A percentile compares a stretch with the other conserved stretches of the same genome.
These are phyloP conservation scores for Plectosphaerella plurivora DNA, from an alignment of 2,329 filamentous ascomycete species.

Conservation along the genomic window DNA sequence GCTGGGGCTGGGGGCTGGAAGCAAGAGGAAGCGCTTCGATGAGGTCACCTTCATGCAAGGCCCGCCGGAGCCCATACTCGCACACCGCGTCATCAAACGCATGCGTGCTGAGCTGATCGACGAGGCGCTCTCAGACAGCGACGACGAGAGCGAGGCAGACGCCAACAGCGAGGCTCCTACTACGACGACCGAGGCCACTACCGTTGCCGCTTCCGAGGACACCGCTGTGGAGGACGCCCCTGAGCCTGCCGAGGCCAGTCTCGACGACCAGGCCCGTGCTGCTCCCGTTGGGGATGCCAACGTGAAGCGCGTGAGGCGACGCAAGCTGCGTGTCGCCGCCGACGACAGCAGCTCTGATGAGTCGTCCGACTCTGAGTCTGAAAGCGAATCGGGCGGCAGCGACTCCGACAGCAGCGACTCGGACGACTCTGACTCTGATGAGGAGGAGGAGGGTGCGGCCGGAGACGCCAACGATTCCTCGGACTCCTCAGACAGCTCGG, in stretches of 20 bases:
- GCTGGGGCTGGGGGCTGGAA: slow-evolving; percentile 25
- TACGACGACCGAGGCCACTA: slow-evolving; percentile 10
- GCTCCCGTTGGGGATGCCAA: slow-evolving; percentile 9
- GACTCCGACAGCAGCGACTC: slow-evolving; percentile 23
- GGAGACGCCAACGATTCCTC: slow-evolving; percentile 22
- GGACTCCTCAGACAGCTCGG: slow-evolving; percentile 27
- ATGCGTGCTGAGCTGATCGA: slow-evolving; percentile 58
- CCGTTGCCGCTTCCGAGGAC: slow-evolving; percentile 15
- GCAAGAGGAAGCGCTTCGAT: slow-evolving; percentile 46
- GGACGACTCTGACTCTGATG: slow-evolving; percentile 24
- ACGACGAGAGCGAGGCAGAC: slow-evolving; percentile 29
- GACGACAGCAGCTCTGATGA: slow-evolving; percentile 34
- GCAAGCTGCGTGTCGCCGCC: slow-evolving; percentile 46
- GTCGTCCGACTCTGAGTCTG: slow-evolving; percentile 23
- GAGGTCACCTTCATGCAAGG: slow-evolving; percentile 48
- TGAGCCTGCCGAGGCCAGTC: slow-evolving; percentile 9
- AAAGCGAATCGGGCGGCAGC: slow-evolving; percentile 23
- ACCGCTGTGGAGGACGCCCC: slow-evolving; percentile 10
- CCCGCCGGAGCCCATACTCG: slow-evolving; percentile 46
- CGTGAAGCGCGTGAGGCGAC: slow-evolving; percentile 18
- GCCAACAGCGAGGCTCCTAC: slow-evolving; percentile 12
- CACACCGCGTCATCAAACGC: slow-evolving; percentile 54
- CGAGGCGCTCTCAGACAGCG: slow-evolving; percentile 48
- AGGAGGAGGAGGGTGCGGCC: slow-evolving; percentile 28
- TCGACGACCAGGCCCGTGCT: slow-evolving; percentile 2